Evolutionary conservation across 2,329 filamentous ascomycete genomes (phyloP).

Genomic region (Monosporascus sp.): DNA sequence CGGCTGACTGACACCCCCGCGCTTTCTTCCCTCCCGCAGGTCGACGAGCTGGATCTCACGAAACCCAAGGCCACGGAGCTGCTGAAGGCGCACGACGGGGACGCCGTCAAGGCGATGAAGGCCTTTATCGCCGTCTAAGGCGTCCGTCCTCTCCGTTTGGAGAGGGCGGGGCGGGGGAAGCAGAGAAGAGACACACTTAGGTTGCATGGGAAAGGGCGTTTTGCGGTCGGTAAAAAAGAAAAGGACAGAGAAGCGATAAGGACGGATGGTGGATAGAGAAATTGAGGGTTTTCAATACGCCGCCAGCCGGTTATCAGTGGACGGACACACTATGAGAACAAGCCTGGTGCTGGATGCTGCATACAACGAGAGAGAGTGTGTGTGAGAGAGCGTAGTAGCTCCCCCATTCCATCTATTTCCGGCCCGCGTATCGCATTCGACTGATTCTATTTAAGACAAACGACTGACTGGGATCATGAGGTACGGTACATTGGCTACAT

Average conservation of each 20-base stretch:
- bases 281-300: conserved; percentile 4
- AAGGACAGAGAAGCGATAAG: not conserved
- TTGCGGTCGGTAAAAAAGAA: not conserved
- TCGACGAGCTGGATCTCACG: conserved; percentile 66
- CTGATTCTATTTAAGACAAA: too few relatives aligned
- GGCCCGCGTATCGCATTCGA: too few relatives aligned
- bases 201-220: conserved; percentile 2
- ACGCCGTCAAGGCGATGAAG: conserved; percentile 61
- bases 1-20: too few relatives aligned
- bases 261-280: conserved; percentile 2
- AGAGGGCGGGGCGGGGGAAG: not conserved
- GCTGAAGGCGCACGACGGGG: conserved; percentile 65
- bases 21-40: conserved; percentile 31
- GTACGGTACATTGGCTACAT: too few relatives aligned
- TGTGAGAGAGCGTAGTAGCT: too few relatives aligned
- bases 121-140: conserved; percentile 39
- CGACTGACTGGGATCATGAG: too few relatives aligned
- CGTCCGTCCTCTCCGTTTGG: not conserved
- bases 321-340: too few relatives aligned
- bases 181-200: not conserved
- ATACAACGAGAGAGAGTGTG: too few relatives aligned
- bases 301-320: not conserved
- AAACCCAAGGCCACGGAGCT: conserved; percentile 72
- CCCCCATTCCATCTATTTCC: too few relatives aligned
- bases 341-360: too few relatives aligned